Evolutionary conservation across 148 eudicot species (phyloP), one percentile per base, ranked within the genome.

Genomic region (Amaranthus hypochondriacus): DNA sequence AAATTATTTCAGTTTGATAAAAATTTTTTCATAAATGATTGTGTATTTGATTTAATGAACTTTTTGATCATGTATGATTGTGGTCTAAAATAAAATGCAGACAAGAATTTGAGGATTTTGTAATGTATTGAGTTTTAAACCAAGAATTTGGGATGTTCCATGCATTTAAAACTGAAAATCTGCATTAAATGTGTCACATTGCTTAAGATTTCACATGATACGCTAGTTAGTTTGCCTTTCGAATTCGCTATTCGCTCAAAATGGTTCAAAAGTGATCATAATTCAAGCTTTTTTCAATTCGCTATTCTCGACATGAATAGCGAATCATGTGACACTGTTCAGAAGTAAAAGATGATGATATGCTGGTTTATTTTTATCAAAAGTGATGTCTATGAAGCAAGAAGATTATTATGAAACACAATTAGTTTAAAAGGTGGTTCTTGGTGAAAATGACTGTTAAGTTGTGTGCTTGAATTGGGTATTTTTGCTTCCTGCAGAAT

Each of bases 401-500:
- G 67, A 12, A 62, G 51, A 13, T 49, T 49, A 6, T 60, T 39
- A 62, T 62, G 42, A 39, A 48, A 55, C 11, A 8, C 46, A 47
- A 21, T 9, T 42, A 11, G 12, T 9, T 12, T 7, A 42, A 48
- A 48, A 55, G 11, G 28, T 15, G 11, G 64, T 57, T 28, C 42
- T 43, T 43, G 69, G 14, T 71, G 67, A 53, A 52, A 65, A 63
- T 51, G 70, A 52, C 10, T 62, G 49, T 6, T 0, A 52, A 44
- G 47, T 70, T 70, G 6, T 70, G 57, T 79, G 48, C 15, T 69
- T 62, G 50, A n/a, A 58, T 64, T 71, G 57, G 56, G 55, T 51
- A 58, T 11, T 60, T 44, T 61, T 78, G 72, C 63, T 82, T 79
- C 51, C 79, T 86, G 89, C 61, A 73, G 71, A 74, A 68, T 79